Base-by-base conservation (phyloP, 805 yeast genomes). In the Starmera caribaea region DNA sequence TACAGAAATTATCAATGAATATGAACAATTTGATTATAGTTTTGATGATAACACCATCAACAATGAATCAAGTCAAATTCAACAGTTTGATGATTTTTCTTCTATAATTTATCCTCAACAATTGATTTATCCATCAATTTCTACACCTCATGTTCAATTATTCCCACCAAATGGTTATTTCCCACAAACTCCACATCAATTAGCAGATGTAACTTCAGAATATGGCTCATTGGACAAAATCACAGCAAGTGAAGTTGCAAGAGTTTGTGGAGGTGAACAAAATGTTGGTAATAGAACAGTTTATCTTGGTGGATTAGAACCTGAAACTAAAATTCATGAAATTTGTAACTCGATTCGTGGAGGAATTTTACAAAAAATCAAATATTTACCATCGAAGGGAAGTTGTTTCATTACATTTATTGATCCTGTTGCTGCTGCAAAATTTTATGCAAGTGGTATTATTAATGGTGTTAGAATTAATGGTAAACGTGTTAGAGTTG, bases 211-310 rank as follows among this genome's bases (percentile, higher is more conserved):
- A 3, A 17, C 35, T 13, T 32, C 41, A 26, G 43, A 42, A 38
- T 21, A 21, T 21, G 26, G 8, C 8, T 82, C 86, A 6, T 69
- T 87, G 39, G 84, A 87, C 17, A 90, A 85, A 60, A 88, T 90
- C 32, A 94, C 95, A 1, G 96, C 96, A 4, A 89, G 94, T 15
- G 85, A 89, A 32, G 84, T 88, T 46, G 95, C 95, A 1, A 79
- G 90, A 1, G 75, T 83, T 38, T 89, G 92, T 3, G 96, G 95
- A 8, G 96, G 96, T 8, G 79, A 84, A 26, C 76, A 76, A 38
- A 89, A 90, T 57, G 70, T 85, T 30, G 76, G 73, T 1, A 83
- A 82, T 53, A 65, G 94, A 54, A 77, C 89, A 1, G 73, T 83
- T 14, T 82, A 76, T 51, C 62, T 83, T 34, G 84, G 85, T 5